A percentile compares a stretch with the other conserved stretches of the same genome.
Evolutionary conservation across 305 asterid species (phyloP).

Genomic region (Euphrasia arctica): DNA sequence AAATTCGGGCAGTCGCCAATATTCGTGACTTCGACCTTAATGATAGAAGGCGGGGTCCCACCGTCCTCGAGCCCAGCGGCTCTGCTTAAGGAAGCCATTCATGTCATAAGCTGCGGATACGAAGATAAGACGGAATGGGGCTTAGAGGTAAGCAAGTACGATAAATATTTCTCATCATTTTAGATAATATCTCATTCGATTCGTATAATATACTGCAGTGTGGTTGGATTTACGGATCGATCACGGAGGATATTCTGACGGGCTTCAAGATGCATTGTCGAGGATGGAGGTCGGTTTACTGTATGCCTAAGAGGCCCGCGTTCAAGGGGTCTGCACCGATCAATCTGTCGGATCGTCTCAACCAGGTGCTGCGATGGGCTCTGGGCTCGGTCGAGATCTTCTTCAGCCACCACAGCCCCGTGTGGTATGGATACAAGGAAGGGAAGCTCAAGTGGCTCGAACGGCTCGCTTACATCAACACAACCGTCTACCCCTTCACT

Average conservation of each 20-base stretch:
- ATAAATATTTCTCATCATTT: no score
- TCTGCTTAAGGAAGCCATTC: conserved; percentile 72
- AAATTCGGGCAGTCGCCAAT: conserved; percentile 72
- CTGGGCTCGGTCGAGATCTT: conserved; percentile 65
- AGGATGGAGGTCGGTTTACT: conserved; percentile 64
- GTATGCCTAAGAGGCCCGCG: conserved; percentile 72
- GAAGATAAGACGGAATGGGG: conserved; percentile 84
- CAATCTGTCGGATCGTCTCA: conserved; percentile 67
- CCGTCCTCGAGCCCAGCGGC: conserved; percentile 53
- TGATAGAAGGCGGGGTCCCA: conserved; percentile 71
- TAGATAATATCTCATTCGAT: no score
- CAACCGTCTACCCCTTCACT: conserved; percentile 64
- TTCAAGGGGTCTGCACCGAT: conserved; percentile 75
- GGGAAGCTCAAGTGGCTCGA: conserved; percentile 47
- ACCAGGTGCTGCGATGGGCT: conserved; percentile 75
- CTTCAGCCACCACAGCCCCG: conserved; percentile 66
- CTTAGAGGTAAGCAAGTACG: not conserved
- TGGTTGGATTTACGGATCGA: conserved; percentile 75
- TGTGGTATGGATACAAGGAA: conserved; percentile 63
- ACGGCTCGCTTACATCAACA: conserved; percentile 62
- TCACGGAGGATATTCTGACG: conserved; percentile 66
- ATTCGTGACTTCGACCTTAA: conserved; percentile 60
- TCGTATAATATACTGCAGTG: conserved; percentile 29
- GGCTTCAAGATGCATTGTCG: conserved; percentile 74
- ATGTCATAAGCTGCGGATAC: conserved; percentile 71